Evolutionary conservation across 225 moss, liverwort and hornwort genomes (phyloP).

Genomic region (Polytrichum formosum): DNA sequence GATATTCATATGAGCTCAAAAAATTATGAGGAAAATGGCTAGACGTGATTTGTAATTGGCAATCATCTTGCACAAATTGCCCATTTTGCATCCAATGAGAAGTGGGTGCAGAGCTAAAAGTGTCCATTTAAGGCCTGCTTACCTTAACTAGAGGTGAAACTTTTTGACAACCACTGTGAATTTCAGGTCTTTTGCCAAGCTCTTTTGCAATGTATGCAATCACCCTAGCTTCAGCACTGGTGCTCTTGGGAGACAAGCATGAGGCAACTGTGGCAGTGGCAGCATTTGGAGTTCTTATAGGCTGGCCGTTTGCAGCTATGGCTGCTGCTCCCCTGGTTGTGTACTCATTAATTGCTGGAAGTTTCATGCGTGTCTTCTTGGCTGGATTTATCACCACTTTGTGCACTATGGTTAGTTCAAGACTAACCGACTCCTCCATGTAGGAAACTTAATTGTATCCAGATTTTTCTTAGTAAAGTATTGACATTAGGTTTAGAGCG

Average conservation of each 20-base stretch:
- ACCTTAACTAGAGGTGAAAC: too few species aligned
- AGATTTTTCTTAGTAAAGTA: too few species aligned
- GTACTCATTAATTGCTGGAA: constrained; percentile 60
- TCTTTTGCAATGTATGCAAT: constrained; percentile 97
- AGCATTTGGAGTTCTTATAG: constrained; percentile 85
- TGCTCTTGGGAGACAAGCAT: constrained; percentile 51
- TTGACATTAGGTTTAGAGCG: too few species aligned
- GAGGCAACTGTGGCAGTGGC: constrained; percentile 68
- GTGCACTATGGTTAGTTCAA: constrained; percentile 61
- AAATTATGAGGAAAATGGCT: too few species aligned
- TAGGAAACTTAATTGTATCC: too few species aligned
- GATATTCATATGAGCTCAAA: too few species aligned
- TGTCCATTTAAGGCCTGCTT: too few species aligned
- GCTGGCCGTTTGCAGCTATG: constrained; percentile 95
- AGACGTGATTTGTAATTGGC: too few species aligned
- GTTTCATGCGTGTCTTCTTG: constrained; percentile 61
- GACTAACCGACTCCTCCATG: too few species aligned
- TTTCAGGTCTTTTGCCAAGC: constrained; percentile 88
- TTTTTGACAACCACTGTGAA: constrained; percentile 7
- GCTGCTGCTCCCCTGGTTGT: constrained; percentile 76
- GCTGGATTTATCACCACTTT: constrained; percentile 66
- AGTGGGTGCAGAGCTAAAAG: too few species aligned
- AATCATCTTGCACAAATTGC: too few species aligned
- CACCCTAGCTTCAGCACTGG: constrained; percentile 74
- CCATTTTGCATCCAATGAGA: too few species aligned